Percentiles rank a stretch among this genome's conserved stretches.
These are phyloP conservation scores for Leccinum uliginosum DNA, from an alignment of 768 basidiomycete genomes.

Conservation along the genomic window DNA sequence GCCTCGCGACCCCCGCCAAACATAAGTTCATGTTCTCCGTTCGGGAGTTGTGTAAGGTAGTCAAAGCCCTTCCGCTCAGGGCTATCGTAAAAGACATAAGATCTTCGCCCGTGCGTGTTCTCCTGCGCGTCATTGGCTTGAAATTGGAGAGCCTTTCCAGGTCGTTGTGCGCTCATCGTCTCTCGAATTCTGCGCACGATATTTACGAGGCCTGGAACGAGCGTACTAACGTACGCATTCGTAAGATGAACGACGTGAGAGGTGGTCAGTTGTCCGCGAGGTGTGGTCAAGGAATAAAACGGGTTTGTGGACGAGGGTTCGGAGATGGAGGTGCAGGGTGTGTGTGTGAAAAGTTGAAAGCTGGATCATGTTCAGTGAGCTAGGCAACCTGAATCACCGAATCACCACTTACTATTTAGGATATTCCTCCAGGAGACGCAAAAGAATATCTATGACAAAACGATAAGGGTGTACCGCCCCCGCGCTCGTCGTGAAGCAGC, in stretches of 20 bases:
- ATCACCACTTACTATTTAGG: slow-evolving; percentile 30
- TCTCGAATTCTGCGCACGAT: slow-evolving; percentile 38
- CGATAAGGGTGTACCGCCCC: slow-evolving; percentile 71
- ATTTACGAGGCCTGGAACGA: slow-evolving; percentile 40
- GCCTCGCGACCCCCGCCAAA: slow-evolving; percentile 57
- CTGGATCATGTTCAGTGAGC: slow-evolving; percentile 11
- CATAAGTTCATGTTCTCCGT: slow-evolving; percentile 49
- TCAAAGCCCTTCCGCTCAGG: slow-evolving; percentile 43
- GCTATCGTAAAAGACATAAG: slow-evolving; percentile 56
- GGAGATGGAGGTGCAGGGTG: slow-evolving; percentile 37
- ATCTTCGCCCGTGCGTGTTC: slow-evolving; percentile 37
- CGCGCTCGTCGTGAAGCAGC: slow-evolving; percentile 49
- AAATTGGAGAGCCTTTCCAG: slow-evolving; percentile 35
- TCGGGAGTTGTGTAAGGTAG: slow-evolving; percentile 63
- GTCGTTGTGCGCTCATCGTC: slow-evolving; percentile 62
- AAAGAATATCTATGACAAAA: slow-evolving; percentile 56
- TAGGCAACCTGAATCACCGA: slow-evolving; percentile 5
- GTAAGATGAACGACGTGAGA: slow-evolving; percentile 50
- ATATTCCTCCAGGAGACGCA: slow-evolving; percentile 48
- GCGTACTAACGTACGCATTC: slow-evolving; percentile 46
- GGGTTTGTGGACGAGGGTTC: slow-evolving; percentile 19
- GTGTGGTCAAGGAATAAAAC: slow-evolving; percentile 39
- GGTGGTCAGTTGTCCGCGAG: slow-evolving; percentile 37
- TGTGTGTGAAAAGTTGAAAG: slow-evolving; percentile 42
- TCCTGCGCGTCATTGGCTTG: slow-evolving; percentile 1